Base-by-base conservation (phyloP, 1,284 basidiomycete species). In the Garcileccinum viscosum region DNA sequence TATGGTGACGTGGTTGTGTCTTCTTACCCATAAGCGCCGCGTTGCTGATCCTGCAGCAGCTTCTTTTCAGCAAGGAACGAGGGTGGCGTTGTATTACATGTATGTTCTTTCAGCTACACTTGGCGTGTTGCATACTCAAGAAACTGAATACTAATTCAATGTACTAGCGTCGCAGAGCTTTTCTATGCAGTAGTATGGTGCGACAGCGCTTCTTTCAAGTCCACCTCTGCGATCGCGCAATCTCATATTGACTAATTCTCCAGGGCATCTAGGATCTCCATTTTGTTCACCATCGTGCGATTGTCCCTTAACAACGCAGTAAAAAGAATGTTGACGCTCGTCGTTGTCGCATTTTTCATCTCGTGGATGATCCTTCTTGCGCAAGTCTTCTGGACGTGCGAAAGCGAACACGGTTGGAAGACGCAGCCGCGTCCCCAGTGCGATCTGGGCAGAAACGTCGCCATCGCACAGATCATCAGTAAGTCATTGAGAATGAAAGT, bases 1-100 rank as follows among this genome's bases (percentile, higher is more conserved):
- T 68, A 50, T 30, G 56, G 67, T 68, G 33, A 59, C 11, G 5
- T 27, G 33, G 11, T 58, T 27, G 15, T 27, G 9, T 30, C 14
- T 59, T 24, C 27, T 33, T 27, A 15, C 33, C 14, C 14, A n/a
- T 17, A n/a, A 67, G 35, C 4, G 19, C 40, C 24, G 32, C 19
- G 12, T 22, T 53, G 6, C 27, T 67, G 27, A 67, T 40, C 6
- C n/a, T 32, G n/a, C 33, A 27, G 27, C 37, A 68, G 67, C 65
- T 33, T 17, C 14, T 11, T 68, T 53, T 17, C 47, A 15, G 5
- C 65, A 67, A 53, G 32, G 32, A 12, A 53, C 44, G 4, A 47
- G 38, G 17, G 65, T 68, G 27, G 65, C 32, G 9, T 22, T 67
- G 30, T 67, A 67, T 37, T 67, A 67, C 66, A 67, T 67, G 66